Evolutionary conservation across 345 rosid genomes (phyloP), one percentile per base, ranked within the genome.

Genomic region (Salix purpurea): DNA sequence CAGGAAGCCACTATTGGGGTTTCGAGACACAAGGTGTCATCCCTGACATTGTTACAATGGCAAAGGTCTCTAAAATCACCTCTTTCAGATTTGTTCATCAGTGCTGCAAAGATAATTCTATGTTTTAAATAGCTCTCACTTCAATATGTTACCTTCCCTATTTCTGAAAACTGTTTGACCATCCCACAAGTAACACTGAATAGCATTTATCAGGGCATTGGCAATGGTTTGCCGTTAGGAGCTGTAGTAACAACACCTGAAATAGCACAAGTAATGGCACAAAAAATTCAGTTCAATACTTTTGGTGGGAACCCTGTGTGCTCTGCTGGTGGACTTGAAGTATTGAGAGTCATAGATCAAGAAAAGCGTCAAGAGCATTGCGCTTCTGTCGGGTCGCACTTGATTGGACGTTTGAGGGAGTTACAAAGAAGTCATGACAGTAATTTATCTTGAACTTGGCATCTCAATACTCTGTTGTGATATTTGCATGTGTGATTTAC

Each of bases 241-340:
- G 98, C 98, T 13, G 98, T 94, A 52, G 97, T 94, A 72, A 96
- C 97, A 50, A 96, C 99, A 36, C 94, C 94, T n/a, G 97, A 91
- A 83, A 96, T 96, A 68, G 99, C 99, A 0, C 92, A 77, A 74
- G 95, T 88, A n/a, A 80, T 96, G 94, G 85, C 93, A 66, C 87
- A 88, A 73, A 94, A 96, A 80, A 88, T 96, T 78, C 95, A 87
- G 81, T 96, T 94, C 74, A 91, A 96, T 82, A 94, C 97, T 54
- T 96, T 88, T 77, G 98, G 99, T n/a, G 98, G 99, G 24, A 93
- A 94, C 82, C 99, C 98, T 5, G 97, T 96, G 26, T 96, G 99
- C 79, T 93, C 97, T 85, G 98, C 92, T 66, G 95, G 94, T 80
- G 99, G 98, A 78, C 97, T 81, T 82, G 97, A 98, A 7, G 98